Evolutionary conservation across 495 filamentous ascomycete species (phyloP).

Genomic region (Penicillium samsonianum): DNA sequence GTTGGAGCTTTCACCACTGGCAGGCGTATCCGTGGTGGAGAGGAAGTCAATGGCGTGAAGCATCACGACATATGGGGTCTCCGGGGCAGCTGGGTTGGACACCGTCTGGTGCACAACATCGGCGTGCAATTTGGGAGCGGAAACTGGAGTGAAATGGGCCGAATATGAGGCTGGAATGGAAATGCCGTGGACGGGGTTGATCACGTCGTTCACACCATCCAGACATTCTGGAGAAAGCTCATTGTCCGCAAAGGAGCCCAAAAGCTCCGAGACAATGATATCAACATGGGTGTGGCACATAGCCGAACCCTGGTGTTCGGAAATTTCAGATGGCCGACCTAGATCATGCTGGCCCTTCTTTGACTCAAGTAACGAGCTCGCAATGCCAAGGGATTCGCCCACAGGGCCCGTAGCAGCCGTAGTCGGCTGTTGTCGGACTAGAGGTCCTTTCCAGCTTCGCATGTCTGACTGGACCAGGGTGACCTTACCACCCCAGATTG

Average conservation of each 20-base stretch:
- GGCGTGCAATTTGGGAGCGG: slow-evolving; percentile 81
- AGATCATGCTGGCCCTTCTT: slow-evolving; percentile 26
- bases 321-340: slow-evolving; percentile 14
- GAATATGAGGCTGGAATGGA: slow-evolving; percentile 92
- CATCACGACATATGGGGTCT: slow-evolving; percentile 91
- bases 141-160: slow-evolving; percentile 85
- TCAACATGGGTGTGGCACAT: slow-evolving; percentile 67
- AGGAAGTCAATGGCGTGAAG: slow-evolving; percentile 86
- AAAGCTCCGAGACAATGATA: slow-evolving; percentile 89
- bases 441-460: slow-evolving; percentile 85
- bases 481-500: slow-evolving; percentile 71
- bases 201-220: slow-evolving; percentile 83
- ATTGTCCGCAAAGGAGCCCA: slow-evolving; percentile 91
- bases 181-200: slow-evolving; percentile 77
- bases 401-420: slow-evolving; percentile 21
- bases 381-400: slow-evolving; percentile 38
- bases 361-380: slow-evolving; percentile 32
- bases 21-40: slow-evolving; percentile 41
- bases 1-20: slow-evolving; percentile 11
- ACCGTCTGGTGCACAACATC: slow-evolving; percentile 66
- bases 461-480: slow-evolving; percentile 94
- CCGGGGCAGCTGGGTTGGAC: slow-evolving; percentile 67
- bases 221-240: slow-evolving; percentile 89
- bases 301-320: slow-evolving; percentile 9
- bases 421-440: slow-evolving; percentile 23